A percentile compares a stretch with the other conserved stretches of the same genome.
phyloP scores from a whole-genome alignment of 768 basidiomycete genomes.

The Nidula microcarpa region DNA sequence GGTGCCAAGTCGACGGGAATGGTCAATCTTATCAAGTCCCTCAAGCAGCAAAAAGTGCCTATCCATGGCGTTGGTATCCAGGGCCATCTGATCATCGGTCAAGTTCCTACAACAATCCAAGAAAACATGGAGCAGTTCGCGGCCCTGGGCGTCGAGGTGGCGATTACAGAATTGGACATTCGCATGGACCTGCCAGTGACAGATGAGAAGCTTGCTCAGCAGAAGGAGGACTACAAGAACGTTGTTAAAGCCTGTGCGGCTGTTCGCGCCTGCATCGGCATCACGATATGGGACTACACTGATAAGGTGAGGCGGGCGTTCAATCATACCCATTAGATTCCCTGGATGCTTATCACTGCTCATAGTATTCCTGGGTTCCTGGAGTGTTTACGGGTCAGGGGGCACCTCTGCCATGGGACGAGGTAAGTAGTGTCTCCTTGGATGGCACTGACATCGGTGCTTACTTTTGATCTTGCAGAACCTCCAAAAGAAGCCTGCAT shows the following conservation, averaged over 20 bases:
- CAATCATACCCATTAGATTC: background rate
- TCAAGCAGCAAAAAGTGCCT: conserved; percentile 44
- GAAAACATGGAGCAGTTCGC: conserved; percentile 49
- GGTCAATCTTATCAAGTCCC: conserved; percentile 41
- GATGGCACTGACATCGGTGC: background rate
- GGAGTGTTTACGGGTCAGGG: conserved; percentile 33
- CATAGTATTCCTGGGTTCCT: conserved; percentile 37
- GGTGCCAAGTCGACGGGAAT: conserved; percentile 41
- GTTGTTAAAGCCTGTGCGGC: conserved; percentile 54
- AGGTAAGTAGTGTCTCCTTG: conserved; percentile 11
- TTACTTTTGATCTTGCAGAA: conserved; percentile 19
- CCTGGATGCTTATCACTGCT: background rate
- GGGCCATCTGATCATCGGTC: conserved; percentile 56
- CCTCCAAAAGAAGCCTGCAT: conserved; percentile 40
- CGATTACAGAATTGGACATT: conserved; percentile 68
- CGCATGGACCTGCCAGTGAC: conserved; percentile 55
- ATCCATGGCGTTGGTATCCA: conserved; percentile 64
- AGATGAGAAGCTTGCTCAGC: conserved; percentile 43
- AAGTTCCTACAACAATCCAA: conserved; percentile 45
- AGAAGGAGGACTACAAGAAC: conserved; percentile 53
- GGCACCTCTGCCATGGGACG: conserved; percentile 35
- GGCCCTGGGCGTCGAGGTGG: conserved; percentile 61
- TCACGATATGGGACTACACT: conserved; percentile 45
- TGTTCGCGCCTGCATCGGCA: conserved; percentile 36
- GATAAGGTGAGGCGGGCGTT: conserved; percentile 23